Percentiles rank a stretch among this genome's conserved stretches.
Evolutionary conservation across 768 basidiomycete species (phyloP).

Genomic region (Mycena leptocephala): DNA sequence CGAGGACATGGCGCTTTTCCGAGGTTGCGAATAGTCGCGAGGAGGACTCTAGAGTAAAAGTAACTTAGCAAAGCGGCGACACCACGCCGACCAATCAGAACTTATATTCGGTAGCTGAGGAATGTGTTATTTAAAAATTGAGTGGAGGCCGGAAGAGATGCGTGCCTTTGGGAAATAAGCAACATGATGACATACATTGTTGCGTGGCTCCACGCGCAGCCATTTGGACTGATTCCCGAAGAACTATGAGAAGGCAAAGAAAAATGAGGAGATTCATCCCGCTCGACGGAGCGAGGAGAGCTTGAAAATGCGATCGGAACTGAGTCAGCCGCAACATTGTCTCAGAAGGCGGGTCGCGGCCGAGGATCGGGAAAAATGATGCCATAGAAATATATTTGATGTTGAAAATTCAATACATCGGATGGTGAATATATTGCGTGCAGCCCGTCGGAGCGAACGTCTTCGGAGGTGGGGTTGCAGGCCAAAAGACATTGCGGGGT

Average conservation of each 20-base stretch:
- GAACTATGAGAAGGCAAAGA: conserved; percentile 47
- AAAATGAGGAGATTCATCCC: conserved; percentile 4
- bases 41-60: conserved; percentile 36
- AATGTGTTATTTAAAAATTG: background rate
- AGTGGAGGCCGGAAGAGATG: background rate
- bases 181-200: conserved; percentile 48
- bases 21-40: conserved; percentile 43
- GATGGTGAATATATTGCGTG: too few species aligned
- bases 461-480: too few species aligned
- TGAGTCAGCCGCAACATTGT: too few species aligned
- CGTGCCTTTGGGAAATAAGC: conserved; percentile 58
- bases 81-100: conserved; percentile 27
- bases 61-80: background rate
- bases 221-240: conserved; percentile 63
- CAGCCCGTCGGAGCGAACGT: too few species aligned
- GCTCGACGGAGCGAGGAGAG: background rate
- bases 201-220: conserved; percentile 42
- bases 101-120: conserved; percentile 43
- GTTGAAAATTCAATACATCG: too few species aligned
- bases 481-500: too few species aligned
- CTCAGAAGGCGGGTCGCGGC: too few species aligned
- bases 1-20: conserved; percentile 45
- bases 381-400: too few species aligned
- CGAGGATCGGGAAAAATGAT: too few species aligned
- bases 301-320: background rate